These are phyloP conservation scores for Leucocoprinus leucothites DNA, from an alignment of 768 basidiomycete species.

Conservation along the genomic window DNA sequence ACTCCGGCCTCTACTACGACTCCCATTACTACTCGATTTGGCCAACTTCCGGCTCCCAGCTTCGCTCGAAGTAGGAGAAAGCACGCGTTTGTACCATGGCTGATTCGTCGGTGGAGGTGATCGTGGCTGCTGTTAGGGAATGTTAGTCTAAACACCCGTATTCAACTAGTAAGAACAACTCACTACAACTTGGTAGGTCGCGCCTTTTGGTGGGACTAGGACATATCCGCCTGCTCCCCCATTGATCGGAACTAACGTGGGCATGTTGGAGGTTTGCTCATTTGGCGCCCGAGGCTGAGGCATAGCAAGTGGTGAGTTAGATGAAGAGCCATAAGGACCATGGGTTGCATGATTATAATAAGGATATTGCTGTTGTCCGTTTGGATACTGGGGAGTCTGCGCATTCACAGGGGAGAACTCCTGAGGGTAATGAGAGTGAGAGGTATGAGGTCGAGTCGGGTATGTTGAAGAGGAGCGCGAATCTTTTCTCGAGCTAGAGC, in stretches of 20 bases:
- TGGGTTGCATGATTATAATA: neutral
- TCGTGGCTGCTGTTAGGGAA: neutral
- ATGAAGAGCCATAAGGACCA: neutral
- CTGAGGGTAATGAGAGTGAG: neutral
- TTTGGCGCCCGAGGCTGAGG: neutral
- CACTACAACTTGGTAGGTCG: conserved; percentile 8
- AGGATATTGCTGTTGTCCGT: conserved; percentile 1
- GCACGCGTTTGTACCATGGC: conserved; percentile 11
- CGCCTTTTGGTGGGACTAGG: neutral
- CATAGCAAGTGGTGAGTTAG: neutral
- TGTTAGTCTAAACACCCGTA: neutral
- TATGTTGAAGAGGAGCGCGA: conserved; percentile 1
- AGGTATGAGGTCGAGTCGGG: neutral
- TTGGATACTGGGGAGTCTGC: neutral
- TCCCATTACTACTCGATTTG: no score
- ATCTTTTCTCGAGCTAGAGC: neutral
- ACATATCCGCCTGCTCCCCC: conserved; percentile 1
- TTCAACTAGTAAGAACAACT: neutral
- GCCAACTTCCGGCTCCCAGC: no score
- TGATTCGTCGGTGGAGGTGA: neutral
- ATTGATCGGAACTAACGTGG: neutral
- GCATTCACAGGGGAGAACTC: neutral
- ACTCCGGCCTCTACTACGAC: no score
- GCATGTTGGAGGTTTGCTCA: neutral
- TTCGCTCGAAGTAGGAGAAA: conserved; percentile 1